Evolutionary conservation across 225 moss, liverwort and hornwort species (phyloP).

Genomic region (Rhytidiadelphus loreus): DNA sequence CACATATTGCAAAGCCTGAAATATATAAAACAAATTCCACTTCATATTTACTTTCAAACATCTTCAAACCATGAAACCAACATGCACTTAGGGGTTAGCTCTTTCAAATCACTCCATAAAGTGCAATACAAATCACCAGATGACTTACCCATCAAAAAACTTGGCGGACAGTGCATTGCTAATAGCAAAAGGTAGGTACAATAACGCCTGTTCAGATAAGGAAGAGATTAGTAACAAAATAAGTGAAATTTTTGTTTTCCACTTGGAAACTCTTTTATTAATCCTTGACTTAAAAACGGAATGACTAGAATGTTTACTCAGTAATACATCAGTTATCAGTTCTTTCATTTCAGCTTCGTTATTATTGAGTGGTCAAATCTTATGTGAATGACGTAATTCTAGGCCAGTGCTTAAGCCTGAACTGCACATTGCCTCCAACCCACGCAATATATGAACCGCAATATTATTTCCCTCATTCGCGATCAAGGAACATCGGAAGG

Average conservation of each 20-base stretch:
- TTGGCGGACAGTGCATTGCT: conserved; percentile 72
- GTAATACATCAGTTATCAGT: not conserved
- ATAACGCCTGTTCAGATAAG: conserved; percentile 43
- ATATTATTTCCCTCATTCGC: conserved; percentile 1
- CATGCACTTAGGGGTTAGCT: not conserved
- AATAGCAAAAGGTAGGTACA: conserved; percentile 67
- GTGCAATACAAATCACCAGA: not conserved
- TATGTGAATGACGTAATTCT: not conserved
- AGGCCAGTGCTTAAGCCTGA: not conserved
- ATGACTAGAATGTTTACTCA: not conserved
- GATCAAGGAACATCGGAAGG: not conserved
- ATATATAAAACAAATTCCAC: not conserved
- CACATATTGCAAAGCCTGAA: not conserved
- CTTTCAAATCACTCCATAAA: not conserved
- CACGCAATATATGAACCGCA: conserved; percentile 1
- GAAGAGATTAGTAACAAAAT: not conserved
- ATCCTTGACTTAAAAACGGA: not conserved
- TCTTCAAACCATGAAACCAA: not conserved
- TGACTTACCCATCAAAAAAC: conserved; percentile 53
- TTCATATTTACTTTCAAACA: not conserved
- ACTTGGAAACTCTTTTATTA: not conserved
- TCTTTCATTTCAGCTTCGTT: not conserved
- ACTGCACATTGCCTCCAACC: conserved; percentile 7
- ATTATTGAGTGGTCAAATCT: not conserved
- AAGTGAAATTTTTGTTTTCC: not conserved